Base-by-base conservation (phyloP, 2,329 filamentous ascomycete genomes). In the Aspergillus transmontanensis region DNA sequence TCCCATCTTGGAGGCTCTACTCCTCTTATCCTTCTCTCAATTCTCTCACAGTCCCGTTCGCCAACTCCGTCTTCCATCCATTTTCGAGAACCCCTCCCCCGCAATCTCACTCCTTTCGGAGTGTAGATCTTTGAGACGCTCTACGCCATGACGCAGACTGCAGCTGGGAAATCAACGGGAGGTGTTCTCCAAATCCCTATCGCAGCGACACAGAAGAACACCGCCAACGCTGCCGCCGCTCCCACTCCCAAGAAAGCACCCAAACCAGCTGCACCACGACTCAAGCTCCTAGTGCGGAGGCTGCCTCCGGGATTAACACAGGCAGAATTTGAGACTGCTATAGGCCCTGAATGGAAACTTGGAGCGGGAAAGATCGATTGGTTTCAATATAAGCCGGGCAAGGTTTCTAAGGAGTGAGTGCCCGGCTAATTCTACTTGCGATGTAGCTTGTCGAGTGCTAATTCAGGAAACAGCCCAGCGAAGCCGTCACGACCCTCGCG, bases 301-400 rank as follows among this genome's bases (percentile, higher is more conserved):
- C 85, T 99, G 4, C 92, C 95, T 11, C 94, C 95, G 1, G 92
- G 90, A 10, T 84, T 99, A 76, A 96, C 91, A 0, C 86, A 92
- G 72, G 78, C 84, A 0, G 95, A 99, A 72, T 94, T 96, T 66
- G 83, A 89, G 71, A 78, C 81, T 16, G 84, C 88, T 10, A 76
- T 97, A 14, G 94, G 93, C 4, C 85, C 89, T 1, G 90, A 93
- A 56, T 98, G 94, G 94, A 91, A 89, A 72, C 72, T 86, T 4
- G 91, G 91, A n/a, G 86, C 86, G 55, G 93, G 92, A 36, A 95
- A 89, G 74, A 87, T 96, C 14, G 94, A 96, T 76, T 97, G 92
- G 92, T 83, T 91, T 68, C 85, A 85, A 56, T 99, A 87, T 75
- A 85, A 85, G 62, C 80, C 84, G 60, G 90, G 90, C 68, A 96